Evolutionary conservation across 768 basidiomycete species (phyloP), one percentile per base, ranked within the genome.

Genomic region (Amanita jacksonii): DNA sequence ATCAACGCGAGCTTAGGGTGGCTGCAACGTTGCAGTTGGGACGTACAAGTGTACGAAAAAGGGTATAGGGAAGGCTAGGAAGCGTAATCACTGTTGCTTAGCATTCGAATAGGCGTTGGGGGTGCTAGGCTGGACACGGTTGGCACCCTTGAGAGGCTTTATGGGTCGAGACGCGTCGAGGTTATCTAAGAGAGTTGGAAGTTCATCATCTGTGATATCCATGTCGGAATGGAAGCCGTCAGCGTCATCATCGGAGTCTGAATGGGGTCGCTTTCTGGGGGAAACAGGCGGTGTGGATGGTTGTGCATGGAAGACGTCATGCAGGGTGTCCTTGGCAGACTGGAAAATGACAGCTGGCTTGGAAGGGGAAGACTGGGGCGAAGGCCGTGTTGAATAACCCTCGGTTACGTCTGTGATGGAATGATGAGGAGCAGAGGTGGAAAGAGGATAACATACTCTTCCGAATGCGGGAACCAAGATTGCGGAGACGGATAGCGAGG

Each of bases 301-400:
- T 24, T 36, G 52, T 23, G 32, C 41, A 30, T 49, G 28, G 42
- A 63, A 68, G 15, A 79, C 66, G 30, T 73, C 69, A 34, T 65
- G 72, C 43, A 78, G 61, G 8, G 66, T 73, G 56, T 81, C 79
- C 43, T 71, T 76, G 43, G 77, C 68, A 19, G 80, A 70, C 35
- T 60, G 69, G 53, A 79, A 77, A 51, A 76, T 71, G 43, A 15
- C 7, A 0, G 34, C 52, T 50, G 6, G 65, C 62, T 27, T 62
- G 67, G 23, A 67, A 59, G 37, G 64, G 55, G 42, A 70, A 62
- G 57, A 40, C 70, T 66, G 39, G 70, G 64, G 33, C 34, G 41
- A 46, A 47, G 64, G 59, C 24, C 61, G 41, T 20, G 64, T 64
- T 23, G 56, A 53, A 52, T 82, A 83, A 44, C 81, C 81, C 58